Evolutionary conservation across 2,329 filamentous ascomycete species (phyloP), one percentile per base, ranked within the genome.

Genomic region (Phaeomoniella chlamydospora): DNA sequence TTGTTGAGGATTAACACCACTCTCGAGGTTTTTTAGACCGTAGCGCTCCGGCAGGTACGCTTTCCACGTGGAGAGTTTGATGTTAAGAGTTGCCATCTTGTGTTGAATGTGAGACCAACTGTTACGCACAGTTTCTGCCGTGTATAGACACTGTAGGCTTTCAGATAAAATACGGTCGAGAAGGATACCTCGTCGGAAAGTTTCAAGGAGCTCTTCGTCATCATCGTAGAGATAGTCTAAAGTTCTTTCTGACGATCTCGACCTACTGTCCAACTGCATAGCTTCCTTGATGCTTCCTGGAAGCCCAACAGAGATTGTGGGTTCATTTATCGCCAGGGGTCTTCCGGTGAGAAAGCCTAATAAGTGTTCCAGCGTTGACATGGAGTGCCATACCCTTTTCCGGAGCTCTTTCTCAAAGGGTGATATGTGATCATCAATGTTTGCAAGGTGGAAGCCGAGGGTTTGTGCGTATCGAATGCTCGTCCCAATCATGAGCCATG

Each of bases 331-430:
- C 3, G 50, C 45, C 29, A 49, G 53, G 18, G 58, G 53, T 5
- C 57, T 49, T 4, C 59, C 59, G n/a, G 52, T 57, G 16, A 59
- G 49, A 4, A 50, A 41, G 12, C 50, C 50, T 3, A 61, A 41
- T 2, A 54, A 43, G 12, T 48, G 45, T 39, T 62, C 59, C 12
- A 58, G 37, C 3, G 49, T 49, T 37, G 52, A 57, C 14, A 60
- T 38, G n/a, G 50, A 52, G 54, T 58, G 59, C 58, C 59, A 62
- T 14, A 56, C 49, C 18, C 53, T 50, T 14, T 49, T 44, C 16
- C 57, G 39, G 3, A 49, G 41, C 39, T 61, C 58, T 37, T 52
- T 56, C 18, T 49, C 43, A 3, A 47, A 39, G 4, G 45, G 41
- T 11, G 43, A 40, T 15, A 49, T 38, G 3, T 41, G 40, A 4